Conservation (phyloP, 345 rosid genomes). For the Corymbia maculata region DNA sequence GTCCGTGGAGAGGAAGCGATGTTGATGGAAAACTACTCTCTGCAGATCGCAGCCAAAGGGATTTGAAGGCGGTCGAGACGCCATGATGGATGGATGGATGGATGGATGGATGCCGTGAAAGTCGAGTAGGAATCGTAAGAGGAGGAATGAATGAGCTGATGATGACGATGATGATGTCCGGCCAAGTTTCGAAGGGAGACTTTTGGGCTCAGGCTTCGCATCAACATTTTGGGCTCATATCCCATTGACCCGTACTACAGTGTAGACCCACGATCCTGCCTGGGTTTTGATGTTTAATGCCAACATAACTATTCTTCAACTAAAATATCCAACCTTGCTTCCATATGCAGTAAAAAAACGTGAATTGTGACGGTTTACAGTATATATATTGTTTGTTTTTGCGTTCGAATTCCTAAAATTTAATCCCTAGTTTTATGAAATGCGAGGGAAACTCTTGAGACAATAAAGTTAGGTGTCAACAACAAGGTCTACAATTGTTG, state of each 20-base stretch:
- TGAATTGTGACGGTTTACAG: not conserved
- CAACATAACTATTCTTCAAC: not conserved
- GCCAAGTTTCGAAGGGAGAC: not conserved
- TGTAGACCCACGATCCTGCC: too few relatives aligned
- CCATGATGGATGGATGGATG: not conserved
- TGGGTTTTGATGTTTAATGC: too few relatives aligned
- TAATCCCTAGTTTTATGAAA: not conserved
- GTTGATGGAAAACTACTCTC: not conserved
- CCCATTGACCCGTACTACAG: not conserved
- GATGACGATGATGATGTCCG: not conserved
- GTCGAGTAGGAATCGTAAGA: not conserved
- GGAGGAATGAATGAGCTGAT: not conserved
- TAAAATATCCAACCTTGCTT: not conserved
- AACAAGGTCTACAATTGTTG: not conserved
- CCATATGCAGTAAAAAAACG: not conserved
- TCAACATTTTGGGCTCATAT: not conserved
- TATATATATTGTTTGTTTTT: too few relatives aligned
- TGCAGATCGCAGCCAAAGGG: not conserved
- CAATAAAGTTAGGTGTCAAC: not conserved
- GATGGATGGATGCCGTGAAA: not conserved
- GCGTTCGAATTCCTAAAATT: too few relatives aligned
- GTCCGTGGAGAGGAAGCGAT: not conserved
- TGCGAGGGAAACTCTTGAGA: not conserved
- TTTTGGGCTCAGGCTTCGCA: not conserved
- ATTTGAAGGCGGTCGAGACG: not conserved